phyloP scores from a whole-genome alignment of 2,329 filamentous ascomycete species.

The Diaporthe ampelina region DNA sequence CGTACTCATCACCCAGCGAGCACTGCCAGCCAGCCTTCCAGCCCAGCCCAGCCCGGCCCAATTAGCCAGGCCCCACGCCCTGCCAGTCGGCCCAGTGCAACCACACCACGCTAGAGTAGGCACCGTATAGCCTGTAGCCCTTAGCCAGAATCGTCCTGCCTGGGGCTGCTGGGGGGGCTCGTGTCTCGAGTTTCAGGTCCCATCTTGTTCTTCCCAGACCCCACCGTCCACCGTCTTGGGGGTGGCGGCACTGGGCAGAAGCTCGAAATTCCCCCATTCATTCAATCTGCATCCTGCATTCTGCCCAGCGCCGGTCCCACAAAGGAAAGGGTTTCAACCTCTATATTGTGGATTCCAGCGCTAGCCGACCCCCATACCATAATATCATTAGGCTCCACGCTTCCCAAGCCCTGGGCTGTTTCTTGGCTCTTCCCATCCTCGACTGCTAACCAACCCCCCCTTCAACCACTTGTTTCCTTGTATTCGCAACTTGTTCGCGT shows the following conservation, averaged over 20 bases:
- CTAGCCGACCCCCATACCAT: slow-evolving; percentile 30
- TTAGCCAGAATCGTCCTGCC: neutral
- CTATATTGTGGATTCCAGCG: slow-evolving; percentile 25
- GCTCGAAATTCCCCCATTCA: slow-evolving; percentile 2
- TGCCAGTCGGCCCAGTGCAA: neutral
- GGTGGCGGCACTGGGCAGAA: slow-evolving; percentile 8
- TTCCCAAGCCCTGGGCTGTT: slow-evolving; percentile 5
- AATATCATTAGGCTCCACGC: slow-evolving; percentile 33
- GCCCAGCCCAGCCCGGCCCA: neutral
- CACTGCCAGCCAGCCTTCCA: neutral
- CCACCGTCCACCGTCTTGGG: slow-evolving; percentile 27
- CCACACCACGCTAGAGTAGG: neutral
- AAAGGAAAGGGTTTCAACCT: slow-evolving; percentile 28
- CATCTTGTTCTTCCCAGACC: slow-evolving; percentile 18
- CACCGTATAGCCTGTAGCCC: neutral
- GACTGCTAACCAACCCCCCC: neutral
- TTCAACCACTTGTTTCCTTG: slow-evolving; percentile 14
- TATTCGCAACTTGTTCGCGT: slow-evolving; percentile 12
- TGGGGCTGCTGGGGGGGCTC: neutral
- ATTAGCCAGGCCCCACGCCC: neutral
- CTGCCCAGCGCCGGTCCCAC: slow-evolving; percentile 28
- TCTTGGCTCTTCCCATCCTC: slow-evolving; percentile 18
- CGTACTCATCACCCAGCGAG: too few relatives aligned
- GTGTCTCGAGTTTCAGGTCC: slow-evolving; percentile 30
- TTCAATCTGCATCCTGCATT: slow-evolving; percentile 18